Percentiles rank a stretch among this genome's conserved stretches.
Conservation (phyloP, 2,329 filamentous ascomycete genomes). For the Hypoxylon sp. region DNA sequence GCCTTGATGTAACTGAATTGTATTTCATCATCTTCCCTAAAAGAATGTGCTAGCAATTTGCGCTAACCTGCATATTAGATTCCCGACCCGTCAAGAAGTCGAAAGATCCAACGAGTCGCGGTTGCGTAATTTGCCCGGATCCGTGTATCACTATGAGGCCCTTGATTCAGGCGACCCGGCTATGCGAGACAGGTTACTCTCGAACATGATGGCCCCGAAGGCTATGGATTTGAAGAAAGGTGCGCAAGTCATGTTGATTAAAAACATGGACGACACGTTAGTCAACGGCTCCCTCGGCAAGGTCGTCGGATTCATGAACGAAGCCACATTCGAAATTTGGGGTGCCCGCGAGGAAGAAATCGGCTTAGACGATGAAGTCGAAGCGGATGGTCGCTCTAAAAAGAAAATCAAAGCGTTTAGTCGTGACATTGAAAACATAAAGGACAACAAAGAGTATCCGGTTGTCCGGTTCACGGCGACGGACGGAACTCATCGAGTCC, state of each 20-base stretch:
- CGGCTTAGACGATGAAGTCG: conserved; percentile 62
- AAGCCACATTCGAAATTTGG: conserved; percentile 58
- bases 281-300: conserved; percentile 96
- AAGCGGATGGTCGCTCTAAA: conserved; percentile 59
- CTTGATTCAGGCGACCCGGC: conserved; percentile 80
- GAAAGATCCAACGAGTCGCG: conserved; percentile 85
- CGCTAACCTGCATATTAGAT: conserved; percentile 62
- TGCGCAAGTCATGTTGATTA: conserved; percentile 99
- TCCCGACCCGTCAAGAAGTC: conserved; percentile 91
- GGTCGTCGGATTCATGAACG: conserved; percentile 81
- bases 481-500: conserved; percentile 80
- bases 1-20: conserved; percentile 87
- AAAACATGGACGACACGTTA: conserved; percentile 93
- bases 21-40: conserved; percentile 57
- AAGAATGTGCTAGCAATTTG: conserved; percentile 45
- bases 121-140: conserved; percentile 79
- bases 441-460: conserved; percentile 76
- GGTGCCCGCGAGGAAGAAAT: conserved; percentile 53
- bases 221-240: conserved; percentile 86
- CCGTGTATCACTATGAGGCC: conserved; percentile 77
- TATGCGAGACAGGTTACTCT: conserved; percentile 81
- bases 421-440: conserved; percentile 59
- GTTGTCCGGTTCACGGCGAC: conserved; percentile 86
- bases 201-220: conserved; percentile 94
- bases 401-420: conserved; percentile 71